A percentile compares a stretch with the other conserved stretches of the same genome.
Conservation (phyloP, 208 protist species). For the Trypanosoma melophagium region DNA sequence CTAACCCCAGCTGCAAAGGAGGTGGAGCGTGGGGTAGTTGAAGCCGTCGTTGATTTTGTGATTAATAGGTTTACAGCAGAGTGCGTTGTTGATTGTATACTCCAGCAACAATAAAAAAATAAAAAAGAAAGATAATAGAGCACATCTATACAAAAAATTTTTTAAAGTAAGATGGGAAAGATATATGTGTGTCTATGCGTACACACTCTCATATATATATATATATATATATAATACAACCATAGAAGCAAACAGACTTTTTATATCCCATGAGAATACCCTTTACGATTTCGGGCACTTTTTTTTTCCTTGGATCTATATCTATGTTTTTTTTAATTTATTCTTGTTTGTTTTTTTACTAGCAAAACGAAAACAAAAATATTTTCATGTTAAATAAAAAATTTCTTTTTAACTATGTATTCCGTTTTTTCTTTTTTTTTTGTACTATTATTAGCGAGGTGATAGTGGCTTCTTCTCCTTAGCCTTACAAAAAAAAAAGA, state of each 20-base stretch:
- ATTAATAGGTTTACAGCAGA: conserved; percentile 7
- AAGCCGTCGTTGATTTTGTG: conserved; percentile 11
- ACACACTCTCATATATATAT: too few relatives aligned
- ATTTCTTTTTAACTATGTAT: neutral
- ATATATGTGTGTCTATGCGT: conserved; percentile 13
- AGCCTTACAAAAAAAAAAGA: neutral
- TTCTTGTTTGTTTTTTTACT: neutral
- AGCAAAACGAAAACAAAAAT: too few relatives aligned
- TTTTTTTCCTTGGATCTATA: neutral
- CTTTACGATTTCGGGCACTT: neutral
- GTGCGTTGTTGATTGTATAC: conserved; percentile 21
- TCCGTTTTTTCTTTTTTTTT: neutral
- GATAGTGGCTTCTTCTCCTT: neutral
- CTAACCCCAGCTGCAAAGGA: conserved; percentile 1
- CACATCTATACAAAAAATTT: neutral
- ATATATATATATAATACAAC: conserved; percentile 8
- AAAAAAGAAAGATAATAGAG: too few relatives aligned
- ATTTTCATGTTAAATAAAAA: too few relatives aligned
- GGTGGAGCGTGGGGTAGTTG: neutral
- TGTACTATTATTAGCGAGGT: neutral
- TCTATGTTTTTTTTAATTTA: neutral
- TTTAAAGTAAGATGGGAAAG: neutral
- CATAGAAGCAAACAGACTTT: neutral
- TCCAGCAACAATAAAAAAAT: neutral
- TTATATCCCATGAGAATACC: neutral